Base-by-base conservation (phyloP, 805 yeast species). In the Wickerhamiella lipophila region DNA sequence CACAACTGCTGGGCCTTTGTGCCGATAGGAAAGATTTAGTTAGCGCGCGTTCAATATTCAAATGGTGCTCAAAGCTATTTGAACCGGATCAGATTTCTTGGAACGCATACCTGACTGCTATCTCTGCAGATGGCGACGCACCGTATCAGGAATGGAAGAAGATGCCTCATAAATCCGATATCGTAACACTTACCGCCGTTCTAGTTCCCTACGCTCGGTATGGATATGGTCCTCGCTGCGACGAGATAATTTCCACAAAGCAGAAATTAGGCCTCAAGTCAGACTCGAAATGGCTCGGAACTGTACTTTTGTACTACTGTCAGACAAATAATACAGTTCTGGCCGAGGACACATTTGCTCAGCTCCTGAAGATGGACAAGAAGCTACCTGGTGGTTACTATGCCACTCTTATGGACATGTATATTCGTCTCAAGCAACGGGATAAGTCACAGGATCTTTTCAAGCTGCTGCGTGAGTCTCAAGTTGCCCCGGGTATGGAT, bases 271-370 rank as follows among this genome's bases (percentile, higher is more conserved):
- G 26, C 39, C 63, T 30, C 47, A 56, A 60, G 9, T 52, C 57
- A 16, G 61, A 61, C 47, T 61, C 58, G n/a, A 49, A 53, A 3
- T 61, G 67, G 49, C 64, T 63, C 50, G 41, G 54, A 18, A 55
- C 60, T 13, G 52, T 67, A 45, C 61, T 65, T 27, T 38, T 53
- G 8, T 66, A 67, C 6, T 63, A 64, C 42, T 59, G 65, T 3
- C 57, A 55, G 32, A 51, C 64, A 25, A 66, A 63, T 6, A 65
- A 66, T 46, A 61, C 56, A 50, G 64, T 60, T 42, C 35, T 50
- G 16, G 74, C 73, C 1, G 69, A 69, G 42, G 53, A 52, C 9
- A 46, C 63, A 27, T 57, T 67, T 8, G 55, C 50, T 23, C 60
- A 63, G 39, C 58, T 50, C 56, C 45, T 43, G 36, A n/a, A 22